Evolutionary conservation across 1,139 yeast genomes (phyloP), one percentile per base, ranked within the genome.

Genomic region (Taphrina flavorubra): DNA sequence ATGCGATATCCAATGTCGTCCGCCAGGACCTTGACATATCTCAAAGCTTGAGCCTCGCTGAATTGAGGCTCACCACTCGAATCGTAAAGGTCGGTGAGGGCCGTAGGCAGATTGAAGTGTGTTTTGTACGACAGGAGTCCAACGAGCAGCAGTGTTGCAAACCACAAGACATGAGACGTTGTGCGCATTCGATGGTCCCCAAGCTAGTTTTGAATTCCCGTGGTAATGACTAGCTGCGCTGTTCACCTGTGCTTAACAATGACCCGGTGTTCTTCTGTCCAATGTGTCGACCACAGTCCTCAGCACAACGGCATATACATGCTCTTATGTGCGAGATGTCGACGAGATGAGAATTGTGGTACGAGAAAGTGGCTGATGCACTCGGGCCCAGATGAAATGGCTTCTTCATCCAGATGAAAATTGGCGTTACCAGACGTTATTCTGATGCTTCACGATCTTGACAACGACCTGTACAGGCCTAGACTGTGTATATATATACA

Each of bases 1-100:
- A 64, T 68, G 6, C 70, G 68, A 40, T 68, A 68, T 13, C 70
- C 70, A 25, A 63, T 63, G 13, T 56, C 63, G 42, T 68, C 70
- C 25, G 70, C 62, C 39, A 68, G 40, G 16, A 34, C 37, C 10
- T 42, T 36, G 14, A 62, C 64, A 46, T 68, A 60, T 16, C 36
- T 37, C 53, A 68, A 39, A 6, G 64, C 63, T 18, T 40, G 51
- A 6, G 55, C 47, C 49, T 68, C 70, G 14, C 68, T 63, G 34
- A 68, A 53, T 36, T 68, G 70, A n/a, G 70, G 60, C 20, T 25
- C 40, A n/a, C 68, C 68, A n/a, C 39, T 13, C n/a, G 49, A 55
- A 31, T 68, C 65, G 31, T 68, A 51, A 4, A 53, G 61, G 6
- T 47, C 68, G n/a, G 44, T 51, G 16, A 56, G 51, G 13, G 70